Conservation (phyloP, 768 basidiomycete genomes). For the Lactarius evosmus region DNA sequence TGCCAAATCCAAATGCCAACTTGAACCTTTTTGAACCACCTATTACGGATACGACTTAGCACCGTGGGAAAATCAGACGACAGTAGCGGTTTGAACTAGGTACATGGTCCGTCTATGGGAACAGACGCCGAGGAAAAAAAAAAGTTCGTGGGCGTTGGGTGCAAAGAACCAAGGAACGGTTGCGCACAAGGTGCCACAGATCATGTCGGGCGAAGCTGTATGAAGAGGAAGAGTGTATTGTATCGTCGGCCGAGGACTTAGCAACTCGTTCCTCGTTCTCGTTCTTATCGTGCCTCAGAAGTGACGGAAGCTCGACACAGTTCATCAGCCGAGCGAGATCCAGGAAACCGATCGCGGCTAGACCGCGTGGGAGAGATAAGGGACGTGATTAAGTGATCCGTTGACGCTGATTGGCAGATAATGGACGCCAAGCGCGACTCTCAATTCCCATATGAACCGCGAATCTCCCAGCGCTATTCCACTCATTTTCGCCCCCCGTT, state of each 20-base stretch:
- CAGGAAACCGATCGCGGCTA: constrained; percentile 1
- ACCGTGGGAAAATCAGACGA: background rate
- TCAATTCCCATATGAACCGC: constrained; percentile 9
- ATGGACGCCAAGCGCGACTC: background rate
- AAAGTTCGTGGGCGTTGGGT: background rate
- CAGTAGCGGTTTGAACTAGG: background rate
- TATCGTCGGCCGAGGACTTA: background rate
- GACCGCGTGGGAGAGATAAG: background rate
- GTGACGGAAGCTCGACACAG: no score
- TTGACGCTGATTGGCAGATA: constrained; percentile 23
- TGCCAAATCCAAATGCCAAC: background rate
- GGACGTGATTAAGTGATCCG: background rate
- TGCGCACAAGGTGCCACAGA: background rate
- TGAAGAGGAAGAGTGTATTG: background rate
- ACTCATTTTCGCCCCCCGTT: background rate
- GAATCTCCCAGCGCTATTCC: background rate
- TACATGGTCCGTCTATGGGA: background rate
- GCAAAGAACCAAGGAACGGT: background rate
- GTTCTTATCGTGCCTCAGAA: no score
- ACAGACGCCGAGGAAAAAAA: background rate
- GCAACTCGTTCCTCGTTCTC: background rate
- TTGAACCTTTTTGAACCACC: background rate
- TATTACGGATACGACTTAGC: background rate
- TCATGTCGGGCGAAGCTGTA: background rate
- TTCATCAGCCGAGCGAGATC: background rate